Conservation (phyloP, 2,329 filamentous ascomycete species). For the Cladosporium sp. region DNA sequence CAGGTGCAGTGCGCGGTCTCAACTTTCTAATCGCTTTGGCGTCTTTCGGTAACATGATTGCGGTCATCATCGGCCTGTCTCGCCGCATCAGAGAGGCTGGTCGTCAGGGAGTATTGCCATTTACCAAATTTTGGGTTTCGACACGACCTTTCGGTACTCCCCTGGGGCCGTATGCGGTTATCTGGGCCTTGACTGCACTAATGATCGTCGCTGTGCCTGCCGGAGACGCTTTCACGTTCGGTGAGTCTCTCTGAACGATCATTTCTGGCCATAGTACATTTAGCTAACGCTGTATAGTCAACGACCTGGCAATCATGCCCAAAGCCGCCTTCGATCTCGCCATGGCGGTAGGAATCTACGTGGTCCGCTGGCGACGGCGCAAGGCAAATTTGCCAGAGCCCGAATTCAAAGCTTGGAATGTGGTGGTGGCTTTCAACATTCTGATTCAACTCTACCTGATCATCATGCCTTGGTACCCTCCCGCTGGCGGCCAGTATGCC, state of each 20-base stretch:
- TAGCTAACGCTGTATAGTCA: slow-evolving; percentile 24
- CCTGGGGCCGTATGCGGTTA: slow-evolving; percentile 54
- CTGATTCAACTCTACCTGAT: slow-evolving; percentile 58
- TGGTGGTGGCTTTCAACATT: slow-evolving; percentile 56
- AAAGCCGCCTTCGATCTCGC: slow-evolving; percentile 54
- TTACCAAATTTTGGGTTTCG: slow-evolving; percentile 57
- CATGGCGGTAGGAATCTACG: slow-evolving; percentile 54
- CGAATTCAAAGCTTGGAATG: slow-evolving; percentile 57
- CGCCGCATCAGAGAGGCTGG: slow-evolving; percentile 59
- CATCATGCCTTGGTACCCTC: slow-evolving; percentile 71
- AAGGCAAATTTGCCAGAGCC: slow-evolving; percentile 46
- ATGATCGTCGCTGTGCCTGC: slow-evolving; percentile 59
- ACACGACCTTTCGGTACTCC: slow-evolving; percentile 62
- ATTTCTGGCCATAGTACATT: background rate
- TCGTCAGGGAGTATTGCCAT: slow-evolving; percentile 58
- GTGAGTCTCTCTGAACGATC: slow-evolving; percentile 17
- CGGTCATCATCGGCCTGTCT: slow-evolving; percentile 52
- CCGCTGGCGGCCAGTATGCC: slow-evolving; percentile 53
- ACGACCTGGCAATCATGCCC: slow-evolving; percentile 54
- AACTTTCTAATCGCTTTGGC: slow-evolving; percentile 56
- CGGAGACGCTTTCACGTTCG: slow-evolving; percentile 62
- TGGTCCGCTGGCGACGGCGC: slow-evolving; percentile 54
- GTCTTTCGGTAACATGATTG: slow-evolving; percentile 57
- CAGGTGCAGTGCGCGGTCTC: slow-evolving; percentile 48
- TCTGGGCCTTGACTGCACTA: slow-evolving; percentile 54